phyloP scores from a whole-genome alignment of 75 land plant species.

The Sequoiadendron giganteum region DNA sequence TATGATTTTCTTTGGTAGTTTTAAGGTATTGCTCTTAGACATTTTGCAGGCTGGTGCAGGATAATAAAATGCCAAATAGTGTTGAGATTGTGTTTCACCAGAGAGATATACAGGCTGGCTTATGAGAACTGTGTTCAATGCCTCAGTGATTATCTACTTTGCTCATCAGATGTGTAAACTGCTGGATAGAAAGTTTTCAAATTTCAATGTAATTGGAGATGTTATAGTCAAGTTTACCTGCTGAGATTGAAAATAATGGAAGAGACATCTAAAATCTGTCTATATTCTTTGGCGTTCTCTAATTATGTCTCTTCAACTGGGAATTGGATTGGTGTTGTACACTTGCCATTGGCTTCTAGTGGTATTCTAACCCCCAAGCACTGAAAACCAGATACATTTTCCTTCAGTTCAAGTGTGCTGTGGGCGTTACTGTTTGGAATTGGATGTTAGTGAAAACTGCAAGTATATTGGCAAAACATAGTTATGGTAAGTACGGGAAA shows the following conservation, averaged over 20 bases:
- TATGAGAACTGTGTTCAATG: background rate
- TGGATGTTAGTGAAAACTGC: background rate
- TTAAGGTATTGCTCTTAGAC: too few species aligned
- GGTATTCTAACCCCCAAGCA: background rate
- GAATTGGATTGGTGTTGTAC: background rate
- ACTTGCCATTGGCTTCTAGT: background rate
- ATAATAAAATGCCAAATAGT: background rate
- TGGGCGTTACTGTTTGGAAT: too few species aligned
- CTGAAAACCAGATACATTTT: background rate
- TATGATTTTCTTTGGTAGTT: too few species aligned
- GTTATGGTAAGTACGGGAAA: too few species aligned
- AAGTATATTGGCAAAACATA: background rate
- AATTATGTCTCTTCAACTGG: background rate
- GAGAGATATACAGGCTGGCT: background rate
- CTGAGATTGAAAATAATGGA: background rate
- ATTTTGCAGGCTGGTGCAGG: background rate
- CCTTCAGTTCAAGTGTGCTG: background rate
- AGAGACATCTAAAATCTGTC: too few species aligned
- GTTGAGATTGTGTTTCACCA: background rate
- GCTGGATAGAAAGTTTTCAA: background rate
- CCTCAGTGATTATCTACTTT: background rate
- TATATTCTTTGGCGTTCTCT: background rate
- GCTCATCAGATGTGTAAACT: background rate
- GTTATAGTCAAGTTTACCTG: background rate
- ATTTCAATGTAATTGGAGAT: background rate